Conservation (phyloP, 1,284 basidiomycete species). For the Inonotus hispidus region DNA sequence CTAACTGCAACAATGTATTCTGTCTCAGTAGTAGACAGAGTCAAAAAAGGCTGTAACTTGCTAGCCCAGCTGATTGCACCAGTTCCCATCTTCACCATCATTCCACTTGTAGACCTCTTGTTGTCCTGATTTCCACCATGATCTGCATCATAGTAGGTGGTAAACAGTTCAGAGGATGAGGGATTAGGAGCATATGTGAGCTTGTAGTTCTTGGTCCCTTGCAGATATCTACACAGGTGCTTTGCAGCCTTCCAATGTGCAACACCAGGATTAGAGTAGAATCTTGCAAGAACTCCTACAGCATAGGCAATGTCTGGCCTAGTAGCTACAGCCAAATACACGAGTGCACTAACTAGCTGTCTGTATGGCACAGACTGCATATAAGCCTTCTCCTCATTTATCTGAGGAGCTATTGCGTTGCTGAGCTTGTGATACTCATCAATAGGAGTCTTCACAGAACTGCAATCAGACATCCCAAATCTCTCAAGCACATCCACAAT, state of each 20-base stretch:
- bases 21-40: not conserved
- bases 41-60: no score
- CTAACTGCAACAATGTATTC: no score
- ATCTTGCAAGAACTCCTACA: no score
- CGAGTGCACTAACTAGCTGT: slow-evolving; percentile 31
- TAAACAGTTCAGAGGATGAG: slow-evolving; percentile 2
- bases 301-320: no score
- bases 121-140: not conserved
- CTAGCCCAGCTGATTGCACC: no score
- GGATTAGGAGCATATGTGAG: not conserved
- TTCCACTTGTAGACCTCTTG: not conserved
- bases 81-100: no score
- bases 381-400: no score
- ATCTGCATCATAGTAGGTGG: slow-evolving; percentile 6
- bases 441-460: not conserved
- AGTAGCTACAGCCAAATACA: slow-evolving; percentile 33
- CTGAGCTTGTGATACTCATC: not conserved
- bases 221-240: no score
- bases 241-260: no score
- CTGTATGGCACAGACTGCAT: slow-evolving; percentile 30
- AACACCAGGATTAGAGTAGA: no score
- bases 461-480: not conserved
- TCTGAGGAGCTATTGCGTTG: no score
- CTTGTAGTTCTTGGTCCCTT: no score
- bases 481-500: not conserved